Conservation (phyloP, 441 rosid genomes). For the Eutrema salsugineum region DNA sequence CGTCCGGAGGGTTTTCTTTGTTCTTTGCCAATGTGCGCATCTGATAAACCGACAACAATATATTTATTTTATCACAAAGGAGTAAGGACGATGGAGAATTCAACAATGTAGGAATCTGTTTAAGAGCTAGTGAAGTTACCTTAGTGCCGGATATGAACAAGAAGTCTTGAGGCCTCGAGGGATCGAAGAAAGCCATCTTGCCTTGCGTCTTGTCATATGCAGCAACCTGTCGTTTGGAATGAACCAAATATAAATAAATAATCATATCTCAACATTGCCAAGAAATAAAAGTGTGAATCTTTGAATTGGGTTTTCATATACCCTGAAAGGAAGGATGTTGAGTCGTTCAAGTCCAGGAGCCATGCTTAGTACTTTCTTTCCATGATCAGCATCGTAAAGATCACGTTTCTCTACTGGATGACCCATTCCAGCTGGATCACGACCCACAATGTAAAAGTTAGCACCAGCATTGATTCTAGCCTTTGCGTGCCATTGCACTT, state of each 20-base stretch:
- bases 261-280: not conserved
- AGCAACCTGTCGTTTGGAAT: constrained; percentile 58
- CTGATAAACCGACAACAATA: constrained; percentile 30
- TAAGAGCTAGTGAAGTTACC: constrained; percentile 36
- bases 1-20: constrained; percentile 91
- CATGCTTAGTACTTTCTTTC: constrained; percentile 92
- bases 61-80: not conserved
- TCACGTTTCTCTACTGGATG: constrained; percentile 95
- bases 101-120: not conserved
- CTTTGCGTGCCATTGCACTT: constrained; percentile 99
- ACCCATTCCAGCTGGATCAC: constrained; percentile 98
- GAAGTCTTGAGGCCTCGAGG: constrained; percentile 82
- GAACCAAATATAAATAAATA: not conserved
- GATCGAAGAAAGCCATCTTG: constrained; percentile 97
- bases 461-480: constrained; percentile 98
- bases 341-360: constrained; percentile 94
- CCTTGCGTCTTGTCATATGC: constrained; percentile 95
- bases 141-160: constrained; percentile 92
- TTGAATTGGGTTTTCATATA: constrained; percentile 23
- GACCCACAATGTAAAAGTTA: constrained; percentile 93
- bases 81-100: not conserved
- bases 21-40: constrained; percentile 87
- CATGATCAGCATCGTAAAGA: constrained; percentile 93
- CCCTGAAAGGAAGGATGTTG: constrained; percentile 93
- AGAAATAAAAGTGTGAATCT: not conserved